Base-by-base conservation (phyloP, 768 basidiomycete genomes). In the Suillus plorans region DNA sequence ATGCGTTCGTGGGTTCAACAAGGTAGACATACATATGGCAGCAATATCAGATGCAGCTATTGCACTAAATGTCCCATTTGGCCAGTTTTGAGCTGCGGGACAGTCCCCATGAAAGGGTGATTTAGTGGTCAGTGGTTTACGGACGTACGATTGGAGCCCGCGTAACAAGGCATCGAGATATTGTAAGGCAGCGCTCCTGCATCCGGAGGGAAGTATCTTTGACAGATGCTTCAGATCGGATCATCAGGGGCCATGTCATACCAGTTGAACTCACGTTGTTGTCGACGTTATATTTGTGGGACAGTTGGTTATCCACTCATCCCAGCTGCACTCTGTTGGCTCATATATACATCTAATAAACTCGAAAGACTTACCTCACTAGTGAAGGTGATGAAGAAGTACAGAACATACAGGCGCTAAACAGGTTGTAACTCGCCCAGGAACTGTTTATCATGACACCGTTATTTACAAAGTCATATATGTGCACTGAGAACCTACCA, bases 391-490 rank as follows among this genome's bases (percentile, higher is more conserved):
- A 69, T 55, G n/a, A 60, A 70, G 25, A 63, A 4, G 55, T 71
- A 74, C 39, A 60, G 63, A 42, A 69, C 68, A 28, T 63, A 55
- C 74, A 75, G 20, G 71, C 73, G 20, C 73, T 76, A 58, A 75
- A 18, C 10, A 75, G 61, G 60, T 75, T 75, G 53, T 76, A 75
- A 42, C 67, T 65, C 10, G 73, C 73, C 75, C 75, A 76, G 20
- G 70, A 75, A 34, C 75, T 75, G 45, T 34, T 37, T 16, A 57
- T 28, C 2, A 59, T 18, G 25, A 28, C 39, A 5, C 5, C 18
- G 2, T 59, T 28, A 42, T 28, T 41, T 20, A 20, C 41, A 12
- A 28, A 59, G 41, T 41, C 18, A 8, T 6, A 5, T 13, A 7
- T 13, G 39, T 18, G 41, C 0, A 18, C 2, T 59, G 22, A 18